A percentile compares a stretch with the other conserved stretches of the same genome.
Conservation (phyloP, 2,329 filamentous ascomycete genomes). For the Stagonosporopsis cucurbitacearum region DNA sequence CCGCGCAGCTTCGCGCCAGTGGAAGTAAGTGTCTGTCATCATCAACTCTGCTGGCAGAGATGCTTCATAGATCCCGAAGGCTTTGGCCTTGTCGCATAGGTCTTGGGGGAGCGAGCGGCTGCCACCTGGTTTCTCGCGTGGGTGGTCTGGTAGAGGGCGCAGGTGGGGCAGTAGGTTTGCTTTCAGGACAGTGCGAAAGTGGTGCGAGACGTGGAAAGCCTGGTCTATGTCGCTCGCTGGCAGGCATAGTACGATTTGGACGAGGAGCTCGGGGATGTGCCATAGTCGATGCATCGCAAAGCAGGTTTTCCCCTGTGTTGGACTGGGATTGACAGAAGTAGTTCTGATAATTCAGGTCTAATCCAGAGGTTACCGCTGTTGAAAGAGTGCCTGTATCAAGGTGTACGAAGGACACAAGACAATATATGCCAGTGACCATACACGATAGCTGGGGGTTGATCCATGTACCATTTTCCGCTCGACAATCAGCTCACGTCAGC, state of each 20-base stretch:
- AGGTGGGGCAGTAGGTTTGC: constrained; percentile 17
- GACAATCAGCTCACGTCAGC: constrained; percentile 10
- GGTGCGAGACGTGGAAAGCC: constrained; percentile 10
- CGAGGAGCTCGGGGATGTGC: constrained; percentile 24
- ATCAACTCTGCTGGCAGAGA: constrained; percentile 1
- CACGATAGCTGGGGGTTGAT: neutral
- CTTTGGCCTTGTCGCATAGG: neutral
- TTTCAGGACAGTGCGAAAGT: constrained; percentile 13
- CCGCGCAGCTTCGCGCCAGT: constrained; percentile 18
- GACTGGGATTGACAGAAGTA: neutral
- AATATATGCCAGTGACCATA: neutral
- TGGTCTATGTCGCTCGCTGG: constrained; percentile 1
- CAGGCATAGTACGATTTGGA: constrained; percentile 19
- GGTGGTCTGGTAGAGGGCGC: constrained; percentile 13
- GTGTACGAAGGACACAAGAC: no score
- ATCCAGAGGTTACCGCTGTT: neutral
- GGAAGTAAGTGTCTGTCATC: constrained; percentile 16
- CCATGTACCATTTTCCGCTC: neutral
- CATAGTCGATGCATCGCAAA: constrained; percentile 21
- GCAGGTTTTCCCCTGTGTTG: neutral
- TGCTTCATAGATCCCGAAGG: neutral
- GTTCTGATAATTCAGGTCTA: neutral
- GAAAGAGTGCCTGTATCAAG: neutral
- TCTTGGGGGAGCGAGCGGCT: neutral
- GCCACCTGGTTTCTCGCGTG: neutral